Base-by-base conservation (phyloP, 148 eudicot species). In the Camellia granthamiana region DNA sequence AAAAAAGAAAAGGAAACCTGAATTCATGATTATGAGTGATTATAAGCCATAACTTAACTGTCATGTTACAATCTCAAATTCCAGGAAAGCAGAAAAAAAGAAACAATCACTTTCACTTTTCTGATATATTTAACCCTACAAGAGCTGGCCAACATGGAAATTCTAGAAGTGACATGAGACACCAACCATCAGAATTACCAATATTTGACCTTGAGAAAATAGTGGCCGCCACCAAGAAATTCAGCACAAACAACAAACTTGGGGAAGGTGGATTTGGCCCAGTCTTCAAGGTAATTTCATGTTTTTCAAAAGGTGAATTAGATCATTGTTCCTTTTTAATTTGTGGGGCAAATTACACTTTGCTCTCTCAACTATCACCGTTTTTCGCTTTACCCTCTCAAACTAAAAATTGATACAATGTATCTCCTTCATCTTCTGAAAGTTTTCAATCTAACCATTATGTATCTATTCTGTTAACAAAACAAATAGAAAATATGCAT, bases 151-250 rank as follows among this genome's bases (percentile, higher is more conserved):
- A 16, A 41, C 69, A 0, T 8, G 56, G 42, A 44, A 42, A 74
- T 11, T 30, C 1, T 2, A 16, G 10, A 15, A 75, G 15, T 3
- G 7, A 75, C 43, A 21, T 18, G 6, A 74, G 23, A 46, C 52
- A 65, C 14, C 70, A 55, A 67, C 30, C 75, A 58, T 42, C 67
- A 2, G 84, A 87, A 11, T 69, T 83, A 62, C 85, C 80, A 15
- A 41, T 84, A 64, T 83, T 81, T 13, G 74, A 80, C 19, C 83
- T 83, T 46, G 71, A 44, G 42, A 79, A 64, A 14, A 56, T 87
- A 65, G 79, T 42, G 12, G 55, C 66, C 9, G 86, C 87, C 30
- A 87, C 90, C 41, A 81, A 76, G 15, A 68, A 75, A 74, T 87
- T 87, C 71, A 43, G 72, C 54, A 11, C 51, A 47, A 47, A 47